Base-by-base conservation (phyloP, 2,329 filamentous ascomycete species). In the Verticillium tricorpus region DNA sequence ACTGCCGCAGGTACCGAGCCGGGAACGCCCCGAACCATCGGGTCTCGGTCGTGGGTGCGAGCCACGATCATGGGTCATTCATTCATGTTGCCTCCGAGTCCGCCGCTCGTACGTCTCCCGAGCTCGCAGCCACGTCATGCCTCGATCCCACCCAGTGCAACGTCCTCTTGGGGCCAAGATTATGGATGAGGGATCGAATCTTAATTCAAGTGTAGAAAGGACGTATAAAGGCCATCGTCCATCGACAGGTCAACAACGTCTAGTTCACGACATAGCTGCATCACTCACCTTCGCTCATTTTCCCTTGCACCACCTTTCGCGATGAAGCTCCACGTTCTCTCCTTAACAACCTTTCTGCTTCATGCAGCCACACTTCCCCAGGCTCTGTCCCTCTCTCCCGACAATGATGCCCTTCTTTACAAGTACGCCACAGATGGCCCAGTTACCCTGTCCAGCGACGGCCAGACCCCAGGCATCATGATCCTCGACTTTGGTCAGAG, bases 401-500 rank as follows among this genome's bases (percentile, higher is more conserved):
- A 54, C 6, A 28, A 54, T 28, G 50, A 54, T 54, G 50, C 50
- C 50, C 22, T 54, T 54, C 50, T 54, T 28, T 35, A 35, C 34
- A 35, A 35, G 34, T 54, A 54, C 50, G 50, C 50, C 50, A 54
- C 50, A 11, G 50, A 54, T 25, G 50, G 50, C 50, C 50, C 50
- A 28, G 50, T 54, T 28, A 54, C 50, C 19, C 50, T 54, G n/a
- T 54, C 50, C n/a, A 54, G 50, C 45, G 31, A 60, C 22, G 55
- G 56, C 34, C 54, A 56, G 56, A n/a, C 58, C 37, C 25, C 58
- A 32, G 34, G 57, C 32, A 22, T 58, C 32, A 37, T 64, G 35
- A 17, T 60, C 17, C 56, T 64, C 57, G 62, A 64, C 35, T 60
- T 50, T 58, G 56, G 60, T 3, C 40, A 35, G 2, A 62, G 58